These are phyloP conservation scores for Escallonia herrerae DNA, from an alignment of 129 eudicot species.

Conservation along the genomic window DNA sequence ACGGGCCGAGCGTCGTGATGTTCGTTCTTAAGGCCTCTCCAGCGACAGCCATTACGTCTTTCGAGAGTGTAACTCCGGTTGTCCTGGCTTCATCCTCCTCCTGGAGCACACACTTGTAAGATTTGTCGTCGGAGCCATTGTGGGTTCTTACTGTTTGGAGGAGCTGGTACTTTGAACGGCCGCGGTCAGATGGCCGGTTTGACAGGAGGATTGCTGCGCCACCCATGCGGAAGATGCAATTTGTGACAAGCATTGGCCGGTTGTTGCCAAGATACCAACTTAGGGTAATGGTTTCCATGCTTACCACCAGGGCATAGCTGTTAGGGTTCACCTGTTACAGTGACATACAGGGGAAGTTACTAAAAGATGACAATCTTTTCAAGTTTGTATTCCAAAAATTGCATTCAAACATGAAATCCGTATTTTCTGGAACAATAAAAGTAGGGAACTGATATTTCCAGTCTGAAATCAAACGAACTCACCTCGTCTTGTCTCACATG, in stretches of 20 bases:
- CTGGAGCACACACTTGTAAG: constrained; percentile 29
- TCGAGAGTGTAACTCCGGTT: constrained; percentile 26
- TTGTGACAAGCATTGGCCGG: constrained; percentile 14
- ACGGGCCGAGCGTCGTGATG: constrained; percentile 31
- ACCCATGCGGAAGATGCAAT: constrained; percentile 38
- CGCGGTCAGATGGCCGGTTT: constrained; percentile 22
- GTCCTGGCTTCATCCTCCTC: constrained; percentile 15
- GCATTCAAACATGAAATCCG: no score
- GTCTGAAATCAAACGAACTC: no score
- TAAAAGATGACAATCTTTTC: no score
- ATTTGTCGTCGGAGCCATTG: constrained; percentile 31
- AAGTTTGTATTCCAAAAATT: no score
- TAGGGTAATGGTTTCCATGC: constrained; percentile 33
- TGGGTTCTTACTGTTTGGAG: constrained; percentile 32
- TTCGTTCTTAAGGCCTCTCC: constrained; percentile 31
- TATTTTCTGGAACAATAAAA: no score
- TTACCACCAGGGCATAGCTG: constrained; percentile 25
- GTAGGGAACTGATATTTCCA: no score
- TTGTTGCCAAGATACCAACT: constrained; percentile 22
- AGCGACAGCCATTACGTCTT: constrained; percentile 33
- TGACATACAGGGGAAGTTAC: not conserved
- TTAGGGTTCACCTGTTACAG: constrained; percentile 27
- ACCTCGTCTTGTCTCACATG: no score
- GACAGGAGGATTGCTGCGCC: constrained; percentile 38
- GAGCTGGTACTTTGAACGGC: constrained; percentile 33